Evolutionary conservation across 2,329 filamentous ascomycete species (phyloP), one percentile per base, ranked within the genome.

Genomic region (Gaeumannomyces tritici): DNA sequence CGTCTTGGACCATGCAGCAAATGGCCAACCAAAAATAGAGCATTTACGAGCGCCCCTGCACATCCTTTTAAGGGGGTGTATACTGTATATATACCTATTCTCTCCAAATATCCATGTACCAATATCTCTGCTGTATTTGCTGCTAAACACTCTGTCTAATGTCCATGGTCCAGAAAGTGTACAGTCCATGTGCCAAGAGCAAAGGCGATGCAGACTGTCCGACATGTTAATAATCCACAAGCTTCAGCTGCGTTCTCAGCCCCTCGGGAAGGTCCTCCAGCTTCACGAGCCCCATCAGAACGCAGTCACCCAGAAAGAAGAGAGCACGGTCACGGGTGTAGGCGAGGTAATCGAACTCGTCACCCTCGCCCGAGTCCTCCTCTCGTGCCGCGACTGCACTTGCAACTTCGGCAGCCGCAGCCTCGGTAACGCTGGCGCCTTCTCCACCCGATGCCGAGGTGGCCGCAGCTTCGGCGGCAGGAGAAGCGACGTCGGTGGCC

Each of bases 261-360:
- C 80, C 79, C 66, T 83, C 80, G 0, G 92, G 91, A 66, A 99
- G 75, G 28, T 97, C 91, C 67, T 93, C 88, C 65, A 80, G 74
- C 71, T 83, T 85, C 54, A 95, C 80, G 54, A 99, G 75, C 0
- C 92, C 92, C 74, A 96, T 75, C 62, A 82, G 78, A 62, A 98
- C 77, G 61, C 91, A 87, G 76, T 99, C 95, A 1, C 92, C 93
- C 90, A 93, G 96, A 76, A 99, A 95, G 75, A 97, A 95, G 77
- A 95, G 80, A 0, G 91, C 93, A 18, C 95, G 83, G 67, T 97
- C 90, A 75, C 96, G 91, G 9, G 95, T 87, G 75, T 98, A 99
- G 13, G 84, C 85, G 28, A 99, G 80, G 73, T 98, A 99, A 74
- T 99, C 93, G 71, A 98, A 99, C 70, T 91, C 90, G 56, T 91